Conservation (phyloP, 257 asterid genomes). For the Solanum virginianum region DNA sequence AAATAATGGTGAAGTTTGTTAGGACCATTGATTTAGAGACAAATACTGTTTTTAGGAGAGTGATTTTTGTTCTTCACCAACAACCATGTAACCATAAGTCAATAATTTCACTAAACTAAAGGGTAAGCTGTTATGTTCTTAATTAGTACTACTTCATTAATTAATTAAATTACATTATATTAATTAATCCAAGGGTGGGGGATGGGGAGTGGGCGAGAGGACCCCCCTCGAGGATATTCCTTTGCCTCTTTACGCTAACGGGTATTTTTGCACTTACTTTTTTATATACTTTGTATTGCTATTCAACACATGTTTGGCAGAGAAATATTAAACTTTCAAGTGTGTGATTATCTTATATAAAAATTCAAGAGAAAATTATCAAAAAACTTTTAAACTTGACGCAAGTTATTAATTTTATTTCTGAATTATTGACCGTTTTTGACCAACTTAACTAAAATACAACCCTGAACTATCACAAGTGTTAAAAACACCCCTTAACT, state of each 20-base stretch:
- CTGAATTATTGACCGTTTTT: no score
- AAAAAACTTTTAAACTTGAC: no score
- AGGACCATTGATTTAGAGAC: conserved; percentile 1
- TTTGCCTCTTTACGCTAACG: conserved; percentile 18
- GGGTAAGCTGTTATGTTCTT: conserved; percentile 1
- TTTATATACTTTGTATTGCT: not conserved
- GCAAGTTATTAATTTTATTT: no score
- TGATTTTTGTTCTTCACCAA: conserved; percentile 7
- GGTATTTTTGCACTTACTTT: not conserved
- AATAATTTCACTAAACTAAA: conserved; percentile 8
- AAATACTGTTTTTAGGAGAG: not conserved
- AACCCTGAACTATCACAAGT: no score
- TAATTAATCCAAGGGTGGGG: not conserved
- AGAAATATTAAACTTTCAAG: not conserved
- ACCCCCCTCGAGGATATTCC: conserved; percentile 8
- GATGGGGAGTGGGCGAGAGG: not conserved
- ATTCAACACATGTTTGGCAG: not conserved
- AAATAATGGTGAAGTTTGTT: conserved; percentile 9
- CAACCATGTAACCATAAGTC: conserved; percentile 14
- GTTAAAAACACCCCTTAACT: no score
- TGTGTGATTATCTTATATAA: not conserved
- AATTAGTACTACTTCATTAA: not conserved
- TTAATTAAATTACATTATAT: not conserved
- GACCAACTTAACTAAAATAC: no score
- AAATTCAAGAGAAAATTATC: not conserved